Percentiles rank a stretch among this genome's conserved stretches.
Evolutionary conservation across 78 protist species (phyloP).

Genomic region (Dictyostelium citrinum): DNA sequence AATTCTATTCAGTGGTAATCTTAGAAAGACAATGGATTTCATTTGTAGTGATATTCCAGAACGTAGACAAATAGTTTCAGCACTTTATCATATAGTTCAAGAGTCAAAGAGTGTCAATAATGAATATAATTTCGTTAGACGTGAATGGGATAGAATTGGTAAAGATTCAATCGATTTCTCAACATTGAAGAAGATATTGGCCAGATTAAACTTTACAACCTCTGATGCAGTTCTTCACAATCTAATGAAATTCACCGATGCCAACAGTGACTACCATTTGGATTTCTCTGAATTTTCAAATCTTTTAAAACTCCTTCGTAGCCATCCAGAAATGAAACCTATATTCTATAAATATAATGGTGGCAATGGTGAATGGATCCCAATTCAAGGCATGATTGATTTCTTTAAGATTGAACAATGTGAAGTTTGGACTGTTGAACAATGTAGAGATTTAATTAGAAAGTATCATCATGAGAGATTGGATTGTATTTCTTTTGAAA

Average conservation of each 20-base stretch:
- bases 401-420: slow-evolving; percentile 33
- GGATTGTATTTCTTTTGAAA: slow-evolving; percentile 20
- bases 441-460: neutral
- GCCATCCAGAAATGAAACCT: slow-evolving; percentile 46
- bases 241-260: slow-evolving; percentile 20
- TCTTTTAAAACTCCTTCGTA: neutral
- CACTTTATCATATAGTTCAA: slow-evolving; percentile 11
- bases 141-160: slow-evolving; percentile 35
- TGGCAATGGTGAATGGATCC: neutral
- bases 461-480: slow-evolving; percentile 19
- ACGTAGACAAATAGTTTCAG: slow-evolving; percentile 29
- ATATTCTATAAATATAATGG: neutral
- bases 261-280: slow-evolving; percentile 6
- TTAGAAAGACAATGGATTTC: slow-evolving; percentile 55
- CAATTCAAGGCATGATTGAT: neutral
- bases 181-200: slow-evolving; percentile 27
- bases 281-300: slow-evolving; percentile 60
- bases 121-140: slow-evolving; percentile 40
- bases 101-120: slow-evolving; percentile 2
- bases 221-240: neutral
- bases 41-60: slow-evolving; percentile 15
- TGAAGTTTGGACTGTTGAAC: slow-evolving; percentile 11
- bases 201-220: slow-evolving; percentile 23
- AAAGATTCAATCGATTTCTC: slow-evolving; percentile 18
- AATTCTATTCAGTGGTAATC: slow-evolving; percentile 31